Conservation (phyloP, 148 eudicot species). For the Bassia scoparia region DNA sequence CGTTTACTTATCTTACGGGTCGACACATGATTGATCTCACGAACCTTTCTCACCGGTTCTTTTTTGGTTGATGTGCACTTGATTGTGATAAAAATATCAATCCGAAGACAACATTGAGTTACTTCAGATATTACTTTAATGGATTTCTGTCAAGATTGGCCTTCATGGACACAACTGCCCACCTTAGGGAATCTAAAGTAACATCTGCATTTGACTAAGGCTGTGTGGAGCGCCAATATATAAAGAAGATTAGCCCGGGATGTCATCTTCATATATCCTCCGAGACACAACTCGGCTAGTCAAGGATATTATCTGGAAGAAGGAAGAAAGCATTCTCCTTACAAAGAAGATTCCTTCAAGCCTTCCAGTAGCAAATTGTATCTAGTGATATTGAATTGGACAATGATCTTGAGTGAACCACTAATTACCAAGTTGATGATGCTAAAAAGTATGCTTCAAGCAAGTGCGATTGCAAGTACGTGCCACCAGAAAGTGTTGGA, state of each 20-base stretch:
- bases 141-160: slow-evolving; percentile 60
- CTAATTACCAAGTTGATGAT: slow-evolving; percentile 34
- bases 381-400: slow-evolving; percentile 50
- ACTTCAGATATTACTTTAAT: slow-evolving; percentile 52
- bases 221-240: slow-evolving; percentile 72
- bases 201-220: slow-evolving; percentile 52
- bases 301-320: slow-evolving; percentile 48
- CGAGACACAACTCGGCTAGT: slow-evolving; percentile 34
- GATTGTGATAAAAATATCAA: slow-evolving; percentile 31
- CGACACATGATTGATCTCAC: slow-evolving; percentile 77
- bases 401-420: slow-evolving; percentile 52
- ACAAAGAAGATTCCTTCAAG: slow-evolving; percentile 80
- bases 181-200: slow-evolving; percentile 44
- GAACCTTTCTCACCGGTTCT: slow-evolving; percentile 66
- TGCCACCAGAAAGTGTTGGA: slow-evolving; percentile 94
- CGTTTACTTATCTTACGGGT: slow-evolving; percentile 77
- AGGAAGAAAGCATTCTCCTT: slow-evolving; percentile 78
- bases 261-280: slow-evolving; percentile 26
- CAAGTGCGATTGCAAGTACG: slow-evolving; percentile 64
- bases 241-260: slow-evolving; percentile 41
- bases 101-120: slow-evolving; percentile 45
- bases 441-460: slow-evolving; percentile 54
- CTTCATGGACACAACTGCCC: slow-evolving; percentile 68
- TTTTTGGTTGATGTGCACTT: slow-evolving; percentile 64
- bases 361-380: slow-evolving; percentile 69